Evolutionary conservation across 139 green algal species (phyloP).

Genomic region (Pleodorina starrii): DNA sequence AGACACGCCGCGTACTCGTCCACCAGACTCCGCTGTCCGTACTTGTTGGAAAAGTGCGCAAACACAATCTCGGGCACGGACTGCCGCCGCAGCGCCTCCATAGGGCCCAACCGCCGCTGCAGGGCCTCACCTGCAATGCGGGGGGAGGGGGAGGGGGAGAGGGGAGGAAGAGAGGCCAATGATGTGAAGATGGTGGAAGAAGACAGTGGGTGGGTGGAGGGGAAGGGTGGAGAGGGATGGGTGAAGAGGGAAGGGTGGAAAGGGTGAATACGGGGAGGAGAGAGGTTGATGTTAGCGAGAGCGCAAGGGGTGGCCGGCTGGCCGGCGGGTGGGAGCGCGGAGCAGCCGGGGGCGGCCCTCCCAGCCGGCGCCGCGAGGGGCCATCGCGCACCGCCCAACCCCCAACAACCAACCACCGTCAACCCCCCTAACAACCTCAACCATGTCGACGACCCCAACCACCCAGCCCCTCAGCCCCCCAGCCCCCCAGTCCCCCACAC

Average conservation of each 20-base stretch:
- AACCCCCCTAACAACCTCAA: too few species aligned
- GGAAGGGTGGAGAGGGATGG: too few species aligned
- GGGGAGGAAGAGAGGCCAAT: not conserved
- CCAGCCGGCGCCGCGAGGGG: too few species aligned
- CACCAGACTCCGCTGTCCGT: slow-evolving; percentile 61
- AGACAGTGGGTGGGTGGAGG: too few species aligned
- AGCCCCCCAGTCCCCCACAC: not conserved
- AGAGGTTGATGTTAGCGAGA: too few species aligned
- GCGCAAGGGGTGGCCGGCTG: too few species aligned
- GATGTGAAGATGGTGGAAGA: not conserved
- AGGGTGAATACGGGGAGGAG: too few species aligned
- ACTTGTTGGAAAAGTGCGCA: slow-evolving; percentile 75
- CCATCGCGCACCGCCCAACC: not conserved
- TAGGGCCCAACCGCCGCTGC: slow-evolving; percentile 54
- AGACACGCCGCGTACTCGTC: slow-evolving; percentile 69
- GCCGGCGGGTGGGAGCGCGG: too few species aligned
- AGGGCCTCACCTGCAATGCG: slow-evolving; percentile 61
- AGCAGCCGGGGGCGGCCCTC: too few species aligned
- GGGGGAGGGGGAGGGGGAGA: not conserved
- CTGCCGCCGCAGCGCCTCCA: slow-evolving; percentile 61
- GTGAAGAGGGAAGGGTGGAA: too few species aligned
- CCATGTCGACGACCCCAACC: too few species aligned
- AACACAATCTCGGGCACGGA: slow-evolving; percentile 71
- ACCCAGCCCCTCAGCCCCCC: not conserved
- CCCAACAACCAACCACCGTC: too few species aligned